Evolutionary conservation across 139 green algal species (phyloP).

Genomic region (Auxenochlorella pyrenoidosa): DNA sequence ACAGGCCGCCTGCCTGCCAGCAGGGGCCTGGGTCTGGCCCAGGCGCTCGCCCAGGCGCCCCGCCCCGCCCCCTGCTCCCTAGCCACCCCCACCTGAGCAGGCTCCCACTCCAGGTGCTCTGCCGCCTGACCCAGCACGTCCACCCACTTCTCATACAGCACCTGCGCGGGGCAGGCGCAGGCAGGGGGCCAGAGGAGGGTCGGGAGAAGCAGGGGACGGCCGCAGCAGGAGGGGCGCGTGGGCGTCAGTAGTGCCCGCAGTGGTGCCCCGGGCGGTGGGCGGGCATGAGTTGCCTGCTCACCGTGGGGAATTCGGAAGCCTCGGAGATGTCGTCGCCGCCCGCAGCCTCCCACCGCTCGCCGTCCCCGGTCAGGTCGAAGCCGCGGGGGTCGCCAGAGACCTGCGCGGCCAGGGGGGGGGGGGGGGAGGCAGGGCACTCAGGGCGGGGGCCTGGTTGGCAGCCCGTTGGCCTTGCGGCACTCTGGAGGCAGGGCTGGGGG

Average conservation of each 20-base stretch:
- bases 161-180: too few species aligned
- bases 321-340: constrained; percentile 35
- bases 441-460: background rate
- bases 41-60: background rate
- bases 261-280: too few species aligned
- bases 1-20: background rate
- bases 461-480: too few species aligned
- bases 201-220: too few species aligned
- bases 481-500: too few species aligned
- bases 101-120: constrained; percentile 33
- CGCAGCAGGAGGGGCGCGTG: too few species aligned
- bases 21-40: background rate
- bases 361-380: constrained; percentile 28
- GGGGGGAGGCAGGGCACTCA: background rate
- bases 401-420: background rate
- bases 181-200: too few species aligned
- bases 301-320: constrained; percentile 25
- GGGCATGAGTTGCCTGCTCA: background rate
- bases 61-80: too few species aligned
- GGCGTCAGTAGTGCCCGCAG: too few species aligned
- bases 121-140: constrained; percentile 28
- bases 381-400: constrained; percentile 23
- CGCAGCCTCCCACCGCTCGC: constrained; percentile 30
- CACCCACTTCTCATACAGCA: constrained; percentile 37
- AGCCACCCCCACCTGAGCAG: background rate